Base-by-base conservation (phyloP, 1,139 yeast genomes). In the Kurtzmaniella quercitrusa region DNA sequence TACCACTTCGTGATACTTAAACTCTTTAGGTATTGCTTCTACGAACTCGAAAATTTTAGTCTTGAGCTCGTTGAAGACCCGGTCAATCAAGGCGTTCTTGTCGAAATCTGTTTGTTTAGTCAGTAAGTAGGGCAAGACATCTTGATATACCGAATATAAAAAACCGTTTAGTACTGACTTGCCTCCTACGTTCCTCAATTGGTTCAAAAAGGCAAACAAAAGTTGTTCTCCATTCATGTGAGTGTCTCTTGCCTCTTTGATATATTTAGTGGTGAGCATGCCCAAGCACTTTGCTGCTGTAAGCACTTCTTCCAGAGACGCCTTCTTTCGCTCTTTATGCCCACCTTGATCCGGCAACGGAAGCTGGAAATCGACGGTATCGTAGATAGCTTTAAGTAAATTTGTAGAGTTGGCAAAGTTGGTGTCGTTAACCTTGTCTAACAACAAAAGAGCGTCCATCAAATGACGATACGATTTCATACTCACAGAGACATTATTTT, bases 361-460 rank as follows among this genome's bases (percentile, higher is more conserved):
- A 19, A 57, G 37, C 0, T 57, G 44, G 21, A 70, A 52, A 1
- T 70, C 70, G 47, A 65, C 55, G 51, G 62, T 56, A 21, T 67
- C 68, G 40, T 69, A 58, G 10, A 70, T 59, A 2, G 71, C 63
- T 41, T 57, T 54, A 43, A 70, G 52, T 18, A 70, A 52, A 44
- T 59, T 61, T 41, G 48, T 57, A 1, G 73, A 62, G 45, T 63
- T 64, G 5, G 48, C 50, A 41, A 53, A 62, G 15, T 53, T 56
- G 17, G 55, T 56, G 2, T 57, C 51, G 37, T 57, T 56, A 41
- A 53, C 53, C 16, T 64, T 48, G 48, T 75, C 78, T 40, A 66
- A 53, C 46, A 62, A 62, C 7, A 75, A 61, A 17, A 77, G 60
- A 0, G 82, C 66, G 41, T 65, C 61, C 52, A 78, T 62, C 44